These are phyloP conservation scores for Bidens hawaiensis DNA, from an alignment of 140 eudicot species.

Conservation along the genomic window DNA sequence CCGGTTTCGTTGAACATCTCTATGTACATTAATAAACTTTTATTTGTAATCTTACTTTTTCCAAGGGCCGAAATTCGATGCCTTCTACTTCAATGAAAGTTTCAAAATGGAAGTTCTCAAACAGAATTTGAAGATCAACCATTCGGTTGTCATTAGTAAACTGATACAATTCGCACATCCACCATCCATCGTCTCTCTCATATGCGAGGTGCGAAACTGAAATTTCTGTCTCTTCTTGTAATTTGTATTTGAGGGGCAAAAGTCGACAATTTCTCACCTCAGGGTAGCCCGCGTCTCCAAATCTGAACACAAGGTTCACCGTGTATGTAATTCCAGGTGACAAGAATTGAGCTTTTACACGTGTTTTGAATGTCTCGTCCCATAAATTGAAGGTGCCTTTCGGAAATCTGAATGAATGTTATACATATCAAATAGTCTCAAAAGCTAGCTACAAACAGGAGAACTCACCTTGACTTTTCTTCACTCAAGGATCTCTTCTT, in stretches of 20 bases:
- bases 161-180: not conserved
- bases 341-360: too few species aligned
- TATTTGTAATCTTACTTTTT: not conserved
- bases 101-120: not conserved
- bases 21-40: too few species aligned
- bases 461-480: not conserved
- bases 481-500: not conserved
- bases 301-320: constrained; percentile 13
- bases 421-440: too few species aligned
- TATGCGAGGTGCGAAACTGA: not conserved
- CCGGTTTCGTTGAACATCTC: too few species aligned
- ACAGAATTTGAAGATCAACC: too few species aligned
- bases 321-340: too few species aligned
- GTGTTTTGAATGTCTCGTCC: not conserved
- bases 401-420: constrained; percentile 8
- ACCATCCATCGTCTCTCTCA: constrained; percentile 15
- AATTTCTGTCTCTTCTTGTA: not conserved
- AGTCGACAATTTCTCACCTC: not conserved
- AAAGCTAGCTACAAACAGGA: not conserved
- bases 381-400: not conserved
- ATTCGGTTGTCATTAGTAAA: not conserved
- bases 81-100: not conserved
- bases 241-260: not conserved
- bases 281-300: too few species aligned
- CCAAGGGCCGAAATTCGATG: not conserved